Evolutionary conservation across 2,329 filamentous ascomycete genomes (phyloP).

Genomic region (Aspergillus persii): DNA sequence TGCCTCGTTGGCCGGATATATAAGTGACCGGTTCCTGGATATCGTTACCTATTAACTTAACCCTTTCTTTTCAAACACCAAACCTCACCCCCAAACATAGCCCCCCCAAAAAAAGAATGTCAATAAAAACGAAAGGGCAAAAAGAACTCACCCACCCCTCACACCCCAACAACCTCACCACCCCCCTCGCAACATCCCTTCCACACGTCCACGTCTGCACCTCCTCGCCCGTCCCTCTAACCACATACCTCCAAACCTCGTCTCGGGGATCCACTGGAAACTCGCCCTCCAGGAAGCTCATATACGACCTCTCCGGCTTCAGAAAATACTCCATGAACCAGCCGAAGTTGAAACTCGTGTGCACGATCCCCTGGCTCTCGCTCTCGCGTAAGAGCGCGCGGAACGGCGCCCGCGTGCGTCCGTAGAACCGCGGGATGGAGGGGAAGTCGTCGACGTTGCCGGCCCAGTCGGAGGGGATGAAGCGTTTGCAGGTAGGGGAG

Average conservation of each 20-base stretch:
- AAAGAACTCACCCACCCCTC: not conserved
- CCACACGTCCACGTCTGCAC: slow-evolving; percentile 16
- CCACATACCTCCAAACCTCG: slow-evolving; percentile 1
- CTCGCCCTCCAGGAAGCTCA: slow-evolving; percentile 4
- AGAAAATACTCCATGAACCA: slow-evolving; percentile 23
- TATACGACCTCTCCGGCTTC: not conserved
- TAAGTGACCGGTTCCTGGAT: not conserved
- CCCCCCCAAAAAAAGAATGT: no score
- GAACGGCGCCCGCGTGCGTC: slow-evolving; percentile 9
- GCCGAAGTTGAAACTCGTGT: slow-evolving; percentile 18
- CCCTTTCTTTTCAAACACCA: no score
- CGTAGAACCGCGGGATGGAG: slow-evolving; percentile 13
- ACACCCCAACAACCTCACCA: slow-evolving; percentile 1
- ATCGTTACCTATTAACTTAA: no score
- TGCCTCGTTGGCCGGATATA: not conserved
- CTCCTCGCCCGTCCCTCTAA: slow-evolving; percentile 18
- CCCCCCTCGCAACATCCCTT: slow-evolving; percentile 17
- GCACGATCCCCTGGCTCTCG: slow-evolving; percentile 10
- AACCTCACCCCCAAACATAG: not conserved
- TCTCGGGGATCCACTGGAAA: slow-evolving; percentile 12
- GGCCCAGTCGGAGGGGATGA: slow-evolving; percentile 20
- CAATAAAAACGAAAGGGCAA: not conserved
- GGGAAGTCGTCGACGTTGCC: slow-evolving; percentile 18
- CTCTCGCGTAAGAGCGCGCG: slow-evolving; percentile 6
- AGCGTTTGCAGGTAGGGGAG: slow-evolving; percentile 12